Conservation (phyloP, 441 rosid species). For the Populus hybrid region DNA sequence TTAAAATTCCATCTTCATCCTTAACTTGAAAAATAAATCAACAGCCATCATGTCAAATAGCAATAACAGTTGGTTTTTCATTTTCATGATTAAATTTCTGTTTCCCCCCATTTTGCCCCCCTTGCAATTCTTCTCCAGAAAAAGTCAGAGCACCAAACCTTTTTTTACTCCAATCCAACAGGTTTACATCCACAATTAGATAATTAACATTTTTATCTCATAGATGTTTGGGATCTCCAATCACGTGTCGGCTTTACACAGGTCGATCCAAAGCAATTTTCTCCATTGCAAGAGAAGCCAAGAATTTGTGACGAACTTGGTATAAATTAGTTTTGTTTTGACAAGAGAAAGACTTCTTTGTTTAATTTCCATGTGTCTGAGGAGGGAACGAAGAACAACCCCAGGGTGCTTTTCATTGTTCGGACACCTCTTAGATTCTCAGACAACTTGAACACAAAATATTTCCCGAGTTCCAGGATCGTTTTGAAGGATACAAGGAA, state of each 20-base stretch:
- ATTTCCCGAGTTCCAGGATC: slow-evolving; percentile 12
- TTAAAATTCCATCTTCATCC: not conserved
- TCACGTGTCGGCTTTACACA: slow-evolving; percentile 36
- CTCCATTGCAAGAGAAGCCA: slow-evolving; percentile 30
- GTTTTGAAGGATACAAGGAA: not conserved
- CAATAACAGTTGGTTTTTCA: slow-evolving; percentile 1
- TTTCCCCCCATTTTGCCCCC: not conserved
- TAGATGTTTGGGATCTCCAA: slow-evolving; percentile 42
- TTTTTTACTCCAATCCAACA: slow-evolving; percentile 47
- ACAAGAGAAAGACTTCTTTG: slow-evolving; percentile 37
- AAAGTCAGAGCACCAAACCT: slow-evolving; percentile 49
- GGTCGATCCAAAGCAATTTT: slow-evolving; percentile 18
- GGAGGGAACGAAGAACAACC: slow-evolving; percentile 20
- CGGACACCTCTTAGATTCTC: slow-evolving; percentile 27
- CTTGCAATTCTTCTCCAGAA: slow-evolving; percentile 17
- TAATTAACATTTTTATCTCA: slow-evolving; percentile 30
- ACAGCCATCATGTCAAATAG: not conserved
- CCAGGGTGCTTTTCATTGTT: slow-evolving; percentile 5
- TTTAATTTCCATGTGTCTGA: slow-evolving; percentile 37
- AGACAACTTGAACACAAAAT: slow-evolving; percentile 8
- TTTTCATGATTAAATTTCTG: not conserved
- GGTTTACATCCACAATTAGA: slow-evolving; percentile 30
- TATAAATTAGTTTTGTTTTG: slow-evolving; percentile 30
- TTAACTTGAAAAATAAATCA: not conserved
- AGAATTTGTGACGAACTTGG: slow-evolving; percentile 29